These are phyloP conservation scores for Ophiostoma triangulosporum DNA, from an alignment of 2,329 filamentous ascomycete genomes.

Conservation along the genomic window DNA sequence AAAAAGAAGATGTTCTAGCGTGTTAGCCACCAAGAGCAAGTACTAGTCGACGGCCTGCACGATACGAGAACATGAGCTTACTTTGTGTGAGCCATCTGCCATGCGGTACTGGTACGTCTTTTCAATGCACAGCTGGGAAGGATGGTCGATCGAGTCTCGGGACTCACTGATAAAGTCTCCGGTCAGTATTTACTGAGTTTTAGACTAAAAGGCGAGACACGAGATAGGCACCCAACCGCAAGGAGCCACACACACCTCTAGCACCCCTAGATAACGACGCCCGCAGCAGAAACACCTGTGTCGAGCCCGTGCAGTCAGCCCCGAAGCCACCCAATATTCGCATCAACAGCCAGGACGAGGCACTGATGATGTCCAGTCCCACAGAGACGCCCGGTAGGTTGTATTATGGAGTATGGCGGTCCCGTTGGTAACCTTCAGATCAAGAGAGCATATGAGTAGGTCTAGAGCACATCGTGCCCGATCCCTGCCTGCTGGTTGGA, in stretches of 20 bases:
- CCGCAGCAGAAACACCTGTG: background rate
- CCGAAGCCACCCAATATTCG: conserved; percentile 21
- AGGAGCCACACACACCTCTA: background rate
- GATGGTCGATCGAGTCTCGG: conserved; percentile 60
- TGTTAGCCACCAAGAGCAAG: background rate
- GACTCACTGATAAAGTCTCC: conserved; percentile 54
- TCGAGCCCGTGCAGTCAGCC: conserved; percentile 1
- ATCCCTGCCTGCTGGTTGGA: too few species aligned
- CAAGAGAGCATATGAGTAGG: conserved; percentile 18
- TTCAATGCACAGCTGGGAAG: conserved; percentile 51
- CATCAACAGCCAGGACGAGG: conserved; percentile 21
- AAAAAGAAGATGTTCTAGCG: conserved; percentile 49
- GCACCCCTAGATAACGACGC: background rate
- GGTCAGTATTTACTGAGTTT: conserved; percentile 48
- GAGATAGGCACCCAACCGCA: conserved; percentile 22
- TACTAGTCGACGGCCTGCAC: too few species aligned
- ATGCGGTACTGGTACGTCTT: conserved; percentile 51
- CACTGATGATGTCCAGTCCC: background rate
- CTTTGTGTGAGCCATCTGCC: conserved; percentile 58
- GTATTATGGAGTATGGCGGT: conserved; percentile 50
- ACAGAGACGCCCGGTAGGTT: conserved; percentile 18
- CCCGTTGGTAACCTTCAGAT: conserved; percentile 55
- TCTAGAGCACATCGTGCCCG: too few species aligned
- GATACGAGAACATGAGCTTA: conserved; percentile 22
- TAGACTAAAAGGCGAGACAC: conserved; percentile 53